phyloP scores from a whole-genome alignment of 441 rosid species.

The Syzygium syzygioides region DNA sequence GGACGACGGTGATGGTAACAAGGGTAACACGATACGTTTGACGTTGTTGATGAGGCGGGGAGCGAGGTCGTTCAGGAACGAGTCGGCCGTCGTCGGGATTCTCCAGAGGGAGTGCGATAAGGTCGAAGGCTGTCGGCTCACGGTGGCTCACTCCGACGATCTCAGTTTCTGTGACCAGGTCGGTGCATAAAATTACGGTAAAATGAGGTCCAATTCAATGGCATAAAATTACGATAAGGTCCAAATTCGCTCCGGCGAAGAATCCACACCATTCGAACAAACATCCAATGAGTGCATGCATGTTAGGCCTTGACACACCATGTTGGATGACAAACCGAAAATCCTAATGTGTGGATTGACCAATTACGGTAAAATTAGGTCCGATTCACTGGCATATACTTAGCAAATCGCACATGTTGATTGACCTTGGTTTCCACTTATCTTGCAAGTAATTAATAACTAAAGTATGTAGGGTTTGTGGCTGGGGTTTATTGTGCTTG shows the following conservation, averaged over 20 bases:
- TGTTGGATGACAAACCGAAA: neutral
- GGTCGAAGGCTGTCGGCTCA: slow-evolving; percentile 42
- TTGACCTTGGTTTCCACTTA: neutral
- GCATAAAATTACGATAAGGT: too few species aligned
- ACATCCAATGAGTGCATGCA: neutral
- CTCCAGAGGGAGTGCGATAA: slow-evolving; percentile 46
- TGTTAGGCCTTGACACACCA: neutral
- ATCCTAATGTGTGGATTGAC: neutral
- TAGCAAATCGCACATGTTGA: neutral
- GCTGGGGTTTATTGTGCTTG: neutral
- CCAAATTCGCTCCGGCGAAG: too few species aligned
- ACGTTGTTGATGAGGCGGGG: slow-evolving; percentile 60
- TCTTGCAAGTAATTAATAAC: neutral
- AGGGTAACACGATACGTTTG: slow-evolving; percentile 31
- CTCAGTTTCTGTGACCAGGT: slow-evolving; percentile 68
- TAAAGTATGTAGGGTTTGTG: neutral
- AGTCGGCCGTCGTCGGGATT: slow-evolving; percentile 29
- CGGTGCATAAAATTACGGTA: neutral
- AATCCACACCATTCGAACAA: neutral
- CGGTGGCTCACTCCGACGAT: slow-evolving; percentile 46
- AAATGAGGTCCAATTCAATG: too few species aligned
- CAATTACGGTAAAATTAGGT: neutral
- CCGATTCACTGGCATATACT: neutral
- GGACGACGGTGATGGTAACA: neutral
- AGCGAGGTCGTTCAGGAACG: slow-evolving; percentile 56